Percentiles rank a stretch among this genome's conserved stretches.
These are phyloP conservation scores for Hypoxylon perforatum DNA, from an alignment of 495 filamentous ascomycete genomes.

Conservation along the genomic window DNA sequence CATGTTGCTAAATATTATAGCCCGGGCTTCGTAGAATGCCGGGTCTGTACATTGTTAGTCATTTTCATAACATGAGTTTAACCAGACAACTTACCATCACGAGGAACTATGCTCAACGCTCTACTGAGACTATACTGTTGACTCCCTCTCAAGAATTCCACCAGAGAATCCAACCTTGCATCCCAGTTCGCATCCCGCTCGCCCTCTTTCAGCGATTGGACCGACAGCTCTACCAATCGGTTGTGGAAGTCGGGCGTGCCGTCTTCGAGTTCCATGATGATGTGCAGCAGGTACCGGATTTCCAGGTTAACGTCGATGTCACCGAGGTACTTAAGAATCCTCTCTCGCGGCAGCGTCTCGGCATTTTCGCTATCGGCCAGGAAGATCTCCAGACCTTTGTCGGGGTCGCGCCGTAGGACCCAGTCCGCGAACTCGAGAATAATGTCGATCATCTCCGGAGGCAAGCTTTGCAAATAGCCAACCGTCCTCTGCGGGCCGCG, in stretches of 20 bases:
- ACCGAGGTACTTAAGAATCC: conserved; percentile 78
- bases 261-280: conserved; percentile 88
- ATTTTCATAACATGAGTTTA: not conserved
- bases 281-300: conserved; percentile 88
- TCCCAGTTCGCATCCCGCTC: conserved; percentile 61
- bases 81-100: conserved; percentile 70
- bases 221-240: conserved; percentile 77
- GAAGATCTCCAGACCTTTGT: conserved; percentile 95
- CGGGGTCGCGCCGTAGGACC: conserved; percentile 78
- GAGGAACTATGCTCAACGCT: conserved; percentile 78
- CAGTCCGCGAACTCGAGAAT: conserved; percentile 92
- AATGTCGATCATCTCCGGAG: conserved; percentile 87
- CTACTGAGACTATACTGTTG: conserved; percentile 81
- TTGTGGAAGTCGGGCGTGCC: conserved; percentile 88
- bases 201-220: conserved; percentile 68
- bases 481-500: conserved; percentile 86
- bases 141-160: conserved; percentile 79
- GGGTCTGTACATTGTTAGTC: conserved; percentile 66
- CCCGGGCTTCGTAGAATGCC: conserved; percentile 87
- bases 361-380: conserved; percentile 94
- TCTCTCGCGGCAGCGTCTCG: conserved; percentile 82
- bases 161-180: conserved; percentile 70
- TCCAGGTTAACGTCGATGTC: conserved; percentile 75
- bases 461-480: conserved; percentile 87
- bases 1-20: conserved; percentile 94